These are phyloP conservation scores for Candida tropicalis DNA, from an alignment of 1,139 yeast species.

Conservation along the genomic window DNA sequence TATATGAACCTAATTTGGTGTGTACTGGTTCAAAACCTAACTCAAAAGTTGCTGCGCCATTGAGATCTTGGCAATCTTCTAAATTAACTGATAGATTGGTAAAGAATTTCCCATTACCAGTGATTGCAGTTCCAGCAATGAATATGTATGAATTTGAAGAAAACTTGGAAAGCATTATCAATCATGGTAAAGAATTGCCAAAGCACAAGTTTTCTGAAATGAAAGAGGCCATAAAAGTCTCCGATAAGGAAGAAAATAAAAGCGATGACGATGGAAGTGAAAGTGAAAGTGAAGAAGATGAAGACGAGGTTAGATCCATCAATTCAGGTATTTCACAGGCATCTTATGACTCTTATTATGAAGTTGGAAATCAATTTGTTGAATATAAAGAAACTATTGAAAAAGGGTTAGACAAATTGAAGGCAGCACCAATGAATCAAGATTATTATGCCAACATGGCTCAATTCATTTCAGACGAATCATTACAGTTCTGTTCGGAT, in stretches of 20 bases:
- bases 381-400: conserved; percentile 29
- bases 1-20: conserved; percentile 67
- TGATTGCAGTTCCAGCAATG: conserved; percentile 66
- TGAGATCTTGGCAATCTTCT: conserved; percentile 63
- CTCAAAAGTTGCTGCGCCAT: conserved; percentile 49
- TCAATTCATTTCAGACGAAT: conserved; percentile 40
- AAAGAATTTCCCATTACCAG: conserved; percentile 67
- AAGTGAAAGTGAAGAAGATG: conserved; percentile 4
- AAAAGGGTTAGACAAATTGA: conserved; percentile 21
- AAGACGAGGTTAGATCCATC: conserved; percentile 22
- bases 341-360: conserved; percentile 44
- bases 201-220: neutral
- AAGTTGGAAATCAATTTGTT: conserved; percentile 38
- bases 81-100: conserved; percentile 65
- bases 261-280: conserved; percentile 1
- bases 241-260: neutral
- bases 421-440: conserved; percentile 24
- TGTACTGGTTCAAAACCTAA: conserved; percentile 62
- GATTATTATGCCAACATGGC: conserved; percentile 35
- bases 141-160: conserved; percentile 60
- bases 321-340: conserved; percentile 23
- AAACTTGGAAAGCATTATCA: conserved; percentile 26
- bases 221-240: neutral
- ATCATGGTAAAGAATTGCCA: conserved; percentile 10
- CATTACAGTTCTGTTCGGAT: conserved; percentile 40